Evolutionary conservation across 202 grass and related monocot genomes (phyloP).

Genomic region (Zizania palustris): DNA sequence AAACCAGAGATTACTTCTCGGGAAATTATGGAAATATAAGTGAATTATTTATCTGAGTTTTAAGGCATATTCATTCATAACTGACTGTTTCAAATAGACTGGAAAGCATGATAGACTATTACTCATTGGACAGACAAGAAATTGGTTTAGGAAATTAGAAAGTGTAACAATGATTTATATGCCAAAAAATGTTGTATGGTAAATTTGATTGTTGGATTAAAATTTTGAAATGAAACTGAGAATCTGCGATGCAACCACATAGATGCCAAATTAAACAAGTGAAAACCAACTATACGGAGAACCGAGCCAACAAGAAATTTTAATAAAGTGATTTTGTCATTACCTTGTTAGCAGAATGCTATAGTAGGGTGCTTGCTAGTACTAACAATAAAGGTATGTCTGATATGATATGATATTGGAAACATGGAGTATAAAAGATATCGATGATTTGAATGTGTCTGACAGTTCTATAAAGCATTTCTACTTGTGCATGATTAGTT

Average conservation of each 20-base stretch:
- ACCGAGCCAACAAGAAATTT: neutral
- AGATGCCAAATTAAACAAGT: neutral
- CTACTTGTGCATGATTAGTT: neutral
- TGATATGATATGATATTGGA: neutral
- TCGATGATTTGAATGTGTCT: neutral
- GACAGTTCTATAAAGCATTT: conserved; percentile 16
- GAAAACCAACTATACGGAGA: too few relatives aligned
- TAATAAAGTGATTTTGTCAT: neutral
- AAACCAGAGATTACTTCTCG: neutral
- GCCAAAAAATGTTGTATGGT: too few relatives aligned
- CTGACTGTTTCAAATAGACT: neutral
- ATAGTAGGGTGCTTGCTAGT: neutral
- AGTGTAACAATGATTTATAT: neutral
- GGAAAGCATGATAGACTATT: neutral
- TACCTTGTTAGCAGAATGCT: neutral
- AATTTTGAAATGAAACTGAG: neutral
- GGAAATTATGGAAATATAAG: neutral
- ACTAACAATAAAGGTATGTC: neutral
- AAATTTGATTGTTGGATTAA: too few relatives aligned
- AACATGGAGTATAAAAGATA: neutral
- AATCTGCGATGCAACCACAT: neutral
- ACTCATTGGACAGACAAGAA: neutral
- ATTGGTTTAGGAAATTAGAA: neutral
- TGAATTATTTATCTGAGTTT: neutral
- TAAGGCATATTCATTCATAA: neutral